Evolutionary conservation across 2,329 filamentous ascomycete genomes (phyloP).

Genomic region (Claviceps cyperi): DNA sequence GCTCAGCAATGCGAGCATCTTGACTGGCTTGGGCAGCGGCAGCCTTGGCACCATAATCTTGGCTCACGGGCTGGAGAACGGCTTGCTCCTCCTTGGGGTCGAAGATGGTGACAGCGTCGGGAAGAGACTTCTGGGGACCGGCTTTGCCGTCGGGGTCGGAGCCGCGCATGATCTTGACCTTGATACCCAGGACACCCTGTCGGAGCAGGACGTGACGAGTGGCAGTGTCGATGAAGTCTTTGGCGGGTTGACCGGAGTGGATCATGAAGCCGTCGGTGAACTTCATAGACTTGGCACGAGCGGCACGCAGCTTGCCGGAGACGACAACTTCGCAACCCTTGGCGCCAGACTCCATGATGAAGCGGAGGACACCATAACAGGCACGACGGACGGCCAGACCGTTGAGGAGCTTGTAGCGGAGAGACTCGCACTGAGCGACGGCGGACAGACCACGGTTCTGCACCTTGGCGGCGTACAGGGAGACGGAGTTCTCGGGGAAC

Average conservation of each 20-base stretch:
- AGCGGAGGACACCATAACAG: conserved; percentile 99
- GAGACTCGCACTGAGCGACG: conserved; percentile 99
- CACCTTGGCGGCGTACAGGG: conserved; percentile 99
- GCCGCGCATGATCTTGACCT: conserved; percentile 99
- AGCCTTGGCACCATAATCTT: conserved; percentile 97
- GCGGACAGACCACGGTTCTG: conserved; percentile 99
- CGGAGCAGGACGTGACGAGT: conserved; percentile 99
- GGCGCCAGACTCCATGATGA: conserved; percentile 99
- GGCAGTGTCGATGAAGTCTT: conserved; percentile 98
- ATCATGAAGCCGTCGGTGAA: conserved; percentile 99
- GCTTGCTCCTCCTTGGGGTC: conserved; percentile 99
- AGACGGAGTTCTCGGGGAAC: conserved; percentile 99
- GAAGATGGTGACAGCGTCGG: conserved; percentile 97
- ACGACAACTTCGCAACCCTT: conserved; percentile 99
- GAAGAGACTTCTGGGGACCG: conserved; percentile 91
- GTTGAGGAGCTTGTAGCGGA: conserved; percentile 99
- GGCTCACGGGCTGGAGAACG: conserved; percentile 86
- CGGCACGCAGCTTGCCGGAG: conserved; percentile 95
- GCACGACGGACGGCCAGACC: conserved; percentile 96
- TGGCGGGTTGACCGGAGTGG: conserved; percentile 98
- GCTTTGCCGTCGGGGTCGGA: conserved; percentile 99
- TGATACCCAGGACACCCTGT: conserved; percentile 99
- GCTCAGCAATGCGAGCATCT: conserved; percentile 42
- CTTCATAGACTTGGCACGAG: conserved; percentile 99
- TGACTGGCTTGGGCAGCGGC: conserved; percentile 53